Evolutionary conservation across 2,329 filamentous ascomycete genomes (phyloP).

Genomic region (Colletotrichum lini): DNA sequence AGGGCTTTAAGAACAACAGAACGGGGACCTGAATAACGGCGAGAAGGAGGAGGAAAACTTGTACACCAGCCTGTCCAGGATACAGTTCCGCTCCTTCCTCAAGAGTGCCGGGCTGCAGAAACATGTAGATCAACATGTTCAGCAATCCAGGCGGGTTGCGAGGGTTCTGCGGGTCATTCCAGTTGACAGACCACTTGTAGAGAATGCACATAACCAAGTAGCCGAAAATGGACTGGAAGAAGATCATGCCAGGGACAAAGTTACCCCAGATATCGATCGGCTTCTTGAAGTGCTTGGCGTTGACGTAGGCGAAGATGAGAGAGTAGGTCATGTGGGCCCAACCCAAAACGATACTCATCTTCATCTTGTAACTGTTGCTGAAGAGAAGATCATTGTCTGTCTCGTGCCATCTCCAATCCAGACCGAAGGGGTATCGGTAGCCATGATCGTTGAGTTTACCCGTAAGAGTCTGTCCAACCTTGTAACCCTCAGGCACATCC

Average conservation of each 20-base stretch:
- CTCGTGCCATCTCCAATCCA: constrained; percentile 97
- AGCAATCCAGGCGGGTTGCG: constrained; percentile 86
- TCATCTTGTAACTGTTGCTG: constrained; percentile 99
- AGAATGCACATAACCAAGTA: constrained; percentile 95
- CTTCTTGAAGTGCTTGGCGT: constrained; percentile 94
- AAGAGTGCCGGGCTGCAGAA: constrained; percentile 84
- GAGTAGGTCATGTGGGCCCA: constrained; percentile 99
- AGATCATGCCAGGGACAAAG: constrained; percentile 98
- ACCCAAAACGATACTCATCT: constrained; percentile 96
- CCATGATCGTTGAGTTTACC: constrained; percentile 76
- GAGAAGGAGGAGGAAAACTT: constrained; percentile 83
- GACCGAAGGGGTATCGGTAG: constrained; percentile 94
- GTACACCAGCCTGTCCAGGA: constrained; percentile 80
- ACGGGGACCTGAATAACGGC: constrained; percentile 91
- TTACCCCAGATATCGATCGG: constrained; percentile 98
- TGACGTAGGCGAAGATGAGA: constrained; percentile 91
- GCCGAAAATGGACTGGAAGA: constrained; percentile 99
- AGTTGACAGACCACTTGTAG: constrained; percentile 97
- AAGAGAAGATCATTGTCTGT: constrained; percentile 96
- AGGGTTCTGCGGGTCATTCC: constrained; percentile 72
- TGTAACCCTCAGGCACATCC: constrained; percentile 76
- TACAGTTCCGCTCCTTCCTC: constrained; percentile 78
- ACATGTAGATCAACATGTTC: constrained; percentile 99
- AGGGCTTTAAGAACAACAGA: constrained; percentile 93
- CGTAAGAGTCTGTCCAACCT: constrained; percentile 72